phyloP scores from a whole-genome alignment of 345 rosid genomes.

The Rhizophora mangle region DNA sequence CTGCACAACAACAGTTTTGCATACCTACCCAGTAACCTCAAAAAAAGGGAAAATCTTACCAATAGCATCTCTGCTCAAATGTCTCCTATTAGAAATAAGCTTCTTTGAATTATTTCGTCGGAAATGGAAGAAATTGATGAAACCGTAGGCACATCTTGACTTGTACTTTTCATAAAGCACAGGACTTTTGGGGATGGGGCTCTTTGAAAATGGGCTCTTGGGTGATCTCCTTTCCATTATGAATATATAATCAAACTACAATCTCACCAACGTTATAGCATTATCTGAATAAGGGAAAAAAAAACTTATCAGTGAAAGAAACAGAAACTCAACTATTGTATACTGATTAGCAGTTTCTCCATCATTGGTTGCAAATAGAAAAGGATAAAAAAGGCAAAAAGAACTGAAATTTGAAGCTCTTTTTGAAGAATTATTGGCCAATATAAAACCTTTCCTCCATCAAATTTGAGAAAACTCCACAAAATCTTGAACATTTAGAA shows the following conservation, averaged over 20 bases:
- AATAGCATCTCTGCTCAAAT: conserved; percentile 30
- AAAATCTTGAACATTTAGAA: background rate
- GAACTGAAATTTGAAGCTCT: too few relatives aligned
- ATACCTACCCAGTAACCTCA: too few relatives aligned
- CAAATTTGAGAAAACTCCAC: background rate
- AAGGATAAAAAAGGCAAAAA: too few relatives aligned
- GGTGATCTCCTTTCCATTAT: conserved; percentile 34
- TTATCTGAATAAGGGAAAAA: conserved; percentile 2
- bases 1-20: too few relatives aligned
- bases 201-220: conserved; percentile 40
- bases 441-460: too few relatives aligned
- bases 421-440: too few relatives aligned
- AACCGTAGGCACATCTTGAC: conserved; percentile 59
- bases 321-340: background rate
- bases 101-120: conserved; percentile 46
- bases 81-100: conserved; percentile 42
- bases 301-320: background rate
- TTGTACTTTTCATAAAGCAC: conserved; percentile 49
- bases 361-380: too few relatives aligned
- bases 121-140: conserved; percentile 49
- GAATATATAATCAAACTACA: conserved; percentile 5
- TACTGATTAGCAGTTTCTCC: background rate
- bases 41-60: conserved; percentile 33
- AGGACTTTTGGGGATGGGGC: conserved; percentile 55
- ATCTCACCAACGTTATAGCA: background rate